Conservation (phyloP, 1,284 basidiomycete genomes). For the Fomes fomentarius region DNA sequence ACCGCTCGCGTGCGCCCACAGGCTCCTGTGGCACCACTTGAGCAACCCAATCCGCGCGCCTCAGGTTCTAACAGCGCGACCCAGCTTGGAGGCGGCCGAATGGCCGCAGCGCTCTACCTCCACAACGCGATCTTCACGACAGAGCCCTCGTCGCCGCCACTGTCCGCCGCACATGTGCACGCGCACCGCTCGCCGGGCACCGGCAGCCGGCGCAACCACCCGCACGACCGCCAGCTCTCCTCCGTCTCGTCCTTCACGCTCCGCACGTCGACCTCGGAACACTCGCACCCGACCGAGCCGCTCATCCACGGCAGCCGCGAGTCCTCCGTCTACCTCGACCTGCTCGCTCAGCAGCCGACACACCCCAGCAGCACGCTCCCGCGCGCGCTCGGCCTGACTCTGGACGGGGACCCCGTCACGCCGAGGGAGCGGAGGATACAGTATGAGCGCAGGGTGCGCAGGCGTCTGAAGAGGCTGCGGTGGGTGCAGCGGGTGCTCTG, state of each 20-base stretch:
- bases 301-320: slow-evolving; percentile 43
- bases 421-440: slow-evolving; percentile 43
- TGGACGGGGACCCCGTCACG: slow-evolving; percentile 46
- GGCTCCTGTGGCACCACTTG: too few relatives aligned
- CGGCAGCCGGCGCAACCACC: slow-evolving; percentile 10
- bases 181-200: slow-evolving; percentile 27
- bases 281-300: slow-evolving; percentile 54
- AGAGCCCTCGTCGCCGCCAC: slow-evolving; percentile 36
- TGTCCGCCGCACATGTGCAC: slow-evolving; percentile 13
- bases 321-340: slow-evolving; percentile 48
- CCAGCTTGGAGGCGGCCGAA: slow-evolving; percentile 1
- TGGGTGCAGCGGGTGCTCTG: slow-evolving; percentile 43
- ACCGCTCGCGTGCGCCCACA: neutral
- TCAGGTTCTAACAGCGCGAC: neutral
- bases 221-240: slow-evolving; percentile 42
- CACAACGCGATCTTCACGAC: slow-evolving; percentile 55
- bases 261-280: slow-evolving; percentile 47
- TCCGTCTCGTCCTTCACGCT: slow-evolving; percentile 55
- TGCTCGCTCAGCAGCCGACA: slow-evolving; percentile 48
- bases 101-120: slow-evolving; percentile 48
- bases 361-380: slow-evolving; percentile 40
- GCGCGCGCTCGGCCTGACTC: slow-evolving; percentile 31
- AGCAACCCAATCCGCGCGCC: neutral
- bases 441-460: slow-evolving; percentile 40
- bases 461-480: slow-evolving; percentile 45